Evolutionary conservation across 371 early-diverging fungal species (phyloP).

Genomic region (Mitosporidium daphniae): DNA sequence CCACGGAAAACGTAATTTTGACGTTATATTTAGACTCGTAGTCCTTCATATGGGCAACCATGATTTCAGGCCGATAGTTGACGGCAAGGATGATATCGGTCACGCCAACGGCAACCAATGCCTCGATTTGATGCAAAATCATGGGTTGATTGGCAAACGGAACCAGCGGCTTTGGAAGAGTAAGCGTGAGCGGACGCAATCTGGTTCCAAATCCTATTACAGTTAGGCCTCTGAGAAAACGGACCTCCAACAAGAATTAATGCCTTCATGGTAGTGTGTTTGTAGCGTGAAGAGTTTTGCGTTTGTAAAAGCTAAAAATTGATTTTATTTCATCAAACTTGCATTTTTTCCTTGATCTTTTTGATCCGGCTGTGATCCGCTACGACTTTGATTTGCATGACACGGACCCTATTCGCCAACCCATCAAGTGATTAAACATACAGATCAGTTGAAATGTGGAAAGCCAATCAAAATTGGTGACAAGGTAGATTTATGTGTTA

Average conservation of each 20-base stretch:
- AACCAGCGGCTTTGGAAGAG: conserved; percentile 89
- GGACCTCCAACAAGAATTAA: conserved; percentile 83
- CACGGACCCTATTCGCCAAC: too few relatives aligned
- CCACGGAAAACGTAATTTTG: conserved; percentile 76
- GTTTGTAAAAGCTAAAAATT: too few relatives aligned
- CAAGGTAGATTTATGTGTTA: too few relatives aligned
- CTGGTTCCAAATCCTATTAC: conserved; percentile 70
- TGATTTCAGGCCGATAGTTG: conserved; percentile 82
- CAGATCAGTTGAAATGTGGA: too few relatives aligned
- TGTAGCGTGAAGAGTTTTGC: too few relatives aligned
- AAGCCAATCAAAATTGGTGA: too few relatives aligned
- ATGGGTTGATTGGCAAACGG: conserved; percentile 95
- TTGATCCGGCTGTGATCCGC: too few relatives aligned
- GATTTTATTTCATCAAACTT: too few relatives aligned
- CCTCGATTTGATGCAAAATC: conserved; percentile 93
- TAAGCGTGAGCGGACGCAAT: conserved; percentile 80
- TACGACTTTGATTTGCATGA: too few relatives aligned
- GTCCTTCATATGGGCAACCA: conserved; percentile 40
- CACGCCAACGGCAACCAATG: conserved; percentile 73
- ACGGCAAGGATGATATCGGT: conserved; percentile 87
- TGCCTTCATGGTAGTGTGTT: conserved; percentile 37
- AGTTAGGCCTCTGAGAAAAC: conserved; percentile 7
- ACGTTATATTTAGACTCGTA: conserved; percentile 48
- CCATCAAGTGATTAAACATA: too few relatives aligned
- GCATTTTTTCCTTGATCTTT: too few relatives aligned